A percentile compares a stretch with the other conserved stretches of the same genome.
Evolutionary conservation across 106 monocot genomes (phyloP).

Genomic region (Ottelia alismoides): DNA sequence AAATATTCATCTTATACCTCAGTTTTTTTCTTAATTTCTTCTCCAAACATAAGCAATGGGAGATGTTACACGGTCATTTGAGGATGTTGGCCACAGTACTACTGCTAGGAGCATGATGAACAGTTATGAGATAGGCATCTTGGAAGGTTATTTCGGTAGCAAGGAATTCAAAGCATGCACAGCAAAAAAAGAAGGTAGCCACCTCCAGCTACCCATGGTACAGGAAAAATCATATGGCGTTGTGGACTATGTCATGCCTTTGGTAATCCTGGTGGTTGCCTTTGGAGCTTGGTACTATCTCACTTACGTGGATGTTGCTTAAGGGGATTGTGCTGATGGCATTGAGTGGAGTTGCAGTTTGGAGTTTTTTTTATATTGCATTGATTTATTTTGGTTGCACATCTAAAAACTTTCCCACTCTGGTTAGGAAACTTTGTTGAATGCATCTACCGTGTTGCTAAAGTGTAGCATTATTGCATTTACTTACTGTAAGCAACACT

Average conservation of each 20-base stretch:
- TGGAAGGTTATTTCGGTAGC: conserved; percentile 19
- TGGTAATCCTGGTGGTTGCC: conserved; percentile 15
- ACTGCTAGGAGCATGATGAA: conserved; percentile 60
- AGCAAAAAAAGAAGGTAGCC: not conserved
- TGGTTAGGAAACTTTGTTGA: no score
- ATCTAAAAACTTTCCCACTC: no score
- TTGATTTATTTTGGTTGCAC: no score
- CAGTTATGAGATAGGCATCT: conserved; percentile 42
- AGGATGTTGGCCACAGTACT: conserved; percentile 88
- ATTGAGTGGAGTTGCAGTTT: no score
- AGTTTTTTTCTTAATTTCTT: no score
- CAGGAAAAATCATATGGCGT: not conserved
- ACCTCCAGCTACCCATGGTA: not conserved
- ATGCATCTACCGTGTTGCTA: no score
- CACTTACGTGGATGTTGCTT: conserved; percentile 6
- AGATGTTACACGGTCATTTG: conserved; percentile 88
- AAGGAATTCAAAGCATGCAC: not conserved
- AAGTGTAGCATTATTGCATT: no score
- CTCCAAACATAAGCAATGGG: conserved; percentile 25
- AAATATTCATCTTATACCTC: no score
- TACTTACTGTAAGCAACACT: no score
- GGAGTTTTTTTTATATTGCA: no score
- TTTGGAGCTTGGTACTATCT: conserved; percentile 17
- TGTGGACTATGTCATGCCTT: conserved; percentile 13
- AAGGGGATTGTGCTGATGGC: not conserved